phyloP scores from a whole-genome alignment of 2,329 filamentous ascomycete species.

The Ophiostoma novo-ulmi region DNA sequence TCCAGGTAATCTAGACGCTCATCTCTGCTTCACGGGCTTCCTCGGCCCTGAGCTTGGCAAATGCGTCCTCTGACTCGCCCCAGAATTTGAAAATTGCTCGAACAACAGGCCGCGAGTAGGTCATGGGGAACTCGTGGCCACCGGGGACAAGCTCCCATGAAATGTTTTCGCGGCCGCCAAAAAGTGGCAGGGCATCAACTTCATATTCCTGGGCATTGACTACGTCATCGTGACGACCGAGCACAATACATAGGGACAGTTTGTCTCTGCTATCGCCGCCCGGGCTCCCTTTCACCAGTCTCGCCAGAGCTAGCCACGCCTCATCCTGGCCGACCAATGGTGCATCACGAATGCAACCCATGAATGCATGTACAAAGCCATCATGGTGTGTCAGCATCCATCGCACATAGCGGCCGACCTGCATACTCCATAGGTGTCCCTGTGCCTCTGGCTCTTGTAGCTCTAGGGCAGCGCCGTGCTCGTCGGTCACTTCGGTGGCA shows the following conservation, averaged over 20 bases:
- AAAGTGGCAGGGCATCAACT: slow-evolving; percentile 45
- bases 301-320: slow-evolving; percentile 45
- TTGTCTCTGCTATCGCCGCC: slow-evolving; percentile 6
- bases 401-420: slow-evolving; percentile 48
- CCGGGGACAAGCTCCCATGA: slow-evolving; percentile 49
- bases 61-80: slow-evolving; percentile 30
- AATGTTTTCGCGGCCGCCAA: slow-evolving; percentile 43
- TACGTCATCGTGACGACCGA: slow-evolving; percentile 49
- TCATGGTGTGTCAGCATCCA: slow-evolving; percentile 55
- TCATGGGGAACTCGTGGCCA: slow-evolving; percentile 60
- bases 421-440: slow-evolving; percentile 38
- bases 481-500: slow-evolving; percentile 39
- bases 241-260: slow-evolving; percentile 47
- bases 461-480: slow-evolving; percentile 28
- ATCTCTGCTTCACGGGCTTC: slow-evolving; percentile 22
- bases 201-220: slow-evolving; percentile 48
- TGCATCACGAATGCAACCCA: slow-evolving; percentile 51
- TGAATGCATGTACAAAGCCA: slow-evolving; percentile 57
- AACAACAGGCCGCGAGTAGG: slow-evolving; percentile 44
- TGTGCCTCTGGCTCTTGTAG: slow-evolving; percentile 27
- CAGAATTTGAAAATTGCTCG: slow-evolving; percentile 46
- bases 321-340: slow-evolving; percentile 51
- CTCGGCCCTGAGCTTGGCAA: slow-evolving; percentile 15
- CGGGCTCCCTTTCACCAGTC: slow-evolving; percentile 28
- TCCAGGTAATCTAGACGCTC: background rate